Evolutionary conservation across 345 rosid genomes (phyloP).

Genomic region (Trapa bicornis): DNA sequence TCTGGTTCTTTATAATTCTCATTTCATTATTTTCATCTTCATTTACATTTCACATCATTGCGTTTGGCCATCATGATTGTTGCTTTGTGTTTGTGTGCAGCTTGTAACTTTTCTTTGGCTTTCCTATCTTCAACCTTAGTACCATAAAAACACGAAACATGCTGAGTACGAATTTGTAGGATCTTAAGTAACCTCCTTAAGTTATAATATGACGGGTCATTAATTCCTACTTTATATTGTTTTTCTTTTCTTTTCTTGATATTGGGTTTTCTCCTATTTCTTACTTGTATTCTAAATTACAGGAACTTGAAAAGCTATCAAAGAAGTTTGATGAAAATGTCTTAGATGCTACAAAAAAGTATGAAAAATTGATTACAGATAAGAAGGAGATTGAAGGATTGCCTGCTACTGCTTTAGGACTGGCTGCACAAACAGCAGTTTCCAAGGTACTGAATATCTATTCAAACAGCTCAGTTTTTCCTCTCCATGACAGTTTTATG

Average conservation of each 20-base stretch:
- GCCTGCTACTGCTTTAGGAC: conserved; percentile 79
- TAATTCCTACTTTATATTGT: conserved; percentile 1
- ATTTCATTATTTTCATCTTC: too few species aligned
- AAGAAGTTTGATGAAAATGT: conserved; percentile 79
- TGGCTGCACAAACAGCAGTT: conserved; percentile 82
- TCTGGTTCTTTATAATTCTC: too few species aligned
- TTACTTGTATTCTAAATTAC: conserved; percentile 11
- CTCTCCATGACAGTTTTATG: background rate
- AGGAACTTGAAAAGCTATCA: conserved; percentile 75
- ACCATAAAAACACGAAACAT: too few species aligned
- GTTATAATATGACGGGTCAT: background rate
- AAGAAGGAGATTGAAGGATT: conserved; percentile 81
- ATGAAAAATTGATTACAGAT: conserved; percentile 70
- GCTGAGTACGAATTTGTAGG: too few species aligned
- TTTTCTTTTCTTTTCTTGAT: background rate
- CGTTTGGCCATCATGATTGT: too few species aligned
- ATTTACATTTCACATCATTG: too few species aligned
- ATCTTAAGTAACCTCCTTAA: too few species aligned
- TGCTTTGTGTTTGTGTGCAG: too few species aligned
- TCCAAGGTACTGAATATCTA: conserved; percentile 45
- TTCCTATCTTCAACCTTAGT: too few species aligned
- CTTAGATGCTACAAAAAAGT: conserved; percentile 82
- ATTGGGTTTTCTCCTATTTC: background rate
- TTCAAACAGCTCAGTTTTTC: background rate
- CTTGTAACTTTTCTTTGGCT: too few species aligned